Evolutionary conservation across 2,329 filamentous ascomycete genomes (phyloP), one percentile per base, ranked within the genome.

Genomic region (Colletotrichum agaves): DNA sequence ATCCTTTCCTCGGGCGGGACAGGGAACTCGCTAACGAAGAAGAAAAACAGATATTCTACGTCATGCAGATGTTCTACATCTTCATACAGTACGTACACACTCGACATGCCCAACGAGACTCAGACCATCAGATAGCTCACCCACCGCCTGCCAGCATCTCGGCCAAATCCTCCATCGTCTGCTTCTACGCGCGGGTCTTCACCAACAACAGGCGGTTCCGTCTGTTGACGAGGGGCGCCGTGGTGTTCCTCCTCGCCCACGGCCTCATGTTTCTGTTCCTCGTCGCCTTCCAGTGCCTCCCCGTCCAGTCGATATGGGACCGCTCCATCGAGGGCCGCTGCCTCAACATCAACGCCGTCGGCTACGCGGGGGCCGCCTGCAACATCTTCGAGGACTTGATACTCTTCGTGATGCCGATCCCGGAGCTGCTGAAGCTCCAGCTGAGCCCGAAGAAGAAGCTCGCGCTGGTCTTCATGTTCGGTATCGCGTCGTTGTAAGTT

Each of bases 171-270:
- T 73, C 73, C 19, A 72, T 75, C 39, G 56, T 72, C 12, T 62
- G 74, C 27, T 71, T 75, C 49, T 71, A 70, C 63, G 67, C 43
- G 23, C 72, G 71, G 7, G 69, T 74, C 1, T 74, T 74, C 55
- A 58, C 49, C 5, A 39, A 43, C 11, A 43, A 43, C 11, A 43
- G 4, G 3, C 44, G 55, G 10, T 72, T 73, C 13, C 67, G 47
- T 2, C 44, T 53, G 7, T 11, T 37, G 17, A 43, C 68, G n/a
- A 69, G 5, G 27, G 17, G 17, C 6, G 56, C 50, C 17, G 39
- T 50, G 21, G 47, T 49, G 0, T 57, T 73, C 21, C 47, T 69
- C n/a, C 17, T 73, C 43, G 12, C 49, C n/a, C 69, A 69, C 7
- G 70, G 62, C 10, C 19, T 67, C 13, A n/a, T 67, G 44, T 67